Conservation (phyloP, 176 grass and related monocot species). For the Aegilops speltoides region DNA sequence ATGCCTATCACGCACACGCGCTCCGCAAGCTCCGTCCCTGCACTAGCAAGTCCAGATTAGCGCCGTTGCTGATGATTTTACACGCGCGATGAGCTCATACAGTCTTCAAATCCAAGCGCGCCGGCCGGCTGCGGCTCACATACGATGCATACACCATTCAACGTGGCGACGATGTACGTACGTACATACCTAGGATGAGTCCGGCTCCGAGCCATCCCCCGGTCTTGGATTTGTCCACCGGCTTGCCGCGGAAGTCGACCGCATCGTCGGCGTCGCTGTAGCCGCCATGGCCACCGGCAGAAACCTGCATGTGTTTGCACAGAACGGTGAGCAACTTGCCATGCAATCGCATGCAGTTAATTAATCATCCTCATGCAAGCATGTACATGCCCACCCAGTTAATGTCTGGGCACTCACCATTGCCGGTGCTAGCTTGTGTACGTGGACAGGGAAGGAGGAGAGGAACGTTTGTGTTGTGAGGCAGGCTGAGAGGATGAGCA, state of each 20-base stretch:
- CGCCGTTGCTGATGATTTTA: neutral
- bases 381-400: neutral
- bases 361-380: neutral
- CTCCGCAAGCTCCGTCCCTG: slow-evolving; percentile 75
- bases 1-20: slow-evolving; percentile 83
- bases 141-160: too few relatives aligned
- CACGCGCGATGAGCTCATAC: neutral
- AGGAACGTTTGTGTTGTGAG: slow-evolving; percentile 26
- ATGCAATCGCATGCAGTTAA: neutral
- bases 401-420: neutral
- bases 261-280: slow-evolving; percentile 14
- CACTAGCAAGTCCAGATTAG: neutral
- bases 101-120: neutral
- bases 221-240: slow-evolving; percentile 67
- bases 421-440: neutral
- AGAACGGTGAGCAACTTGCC: neutral
- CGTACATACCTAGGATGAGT: slow-evolving; percentile 62
- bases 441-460: neutral
- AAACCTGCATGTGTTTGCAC: slow-evolving; percentile 38
- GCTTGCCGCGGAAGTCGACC: slow-evolving; percentile 70
- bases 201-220: slow-evolving; percentile 89
- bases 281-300: slow-evolving; percentile 39
- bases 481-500: neutral
- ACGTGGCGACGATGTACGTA: neutral
- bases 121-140: too few relatives aligned